These are phyloP conservation scores for Mucor saturninus DNA, from an alignment of 371 early-diverging fungal species.

Conservation along the genomic window DNA sequence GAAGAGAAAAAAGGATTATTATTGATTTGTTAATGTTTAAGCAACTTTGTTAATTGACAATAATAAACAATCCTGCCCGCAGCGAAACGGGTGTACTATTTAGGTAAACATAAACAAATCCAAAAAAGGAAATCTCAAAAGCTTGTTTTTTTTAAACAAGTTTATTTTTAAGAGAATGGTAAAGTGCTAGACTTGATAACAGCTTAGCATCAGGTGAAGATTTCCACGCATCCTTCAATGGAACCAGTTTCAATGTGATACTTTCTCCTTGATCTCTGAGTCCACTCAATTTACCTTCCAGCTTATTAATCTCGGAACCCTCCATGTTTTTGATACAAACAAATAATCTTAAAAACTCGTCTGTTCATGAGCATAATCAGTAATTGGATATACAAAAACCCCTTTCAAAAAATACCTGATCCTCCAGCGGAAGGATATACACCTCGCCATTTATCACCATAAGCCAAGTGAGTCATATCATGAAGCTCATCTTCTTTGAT, in stretches of 20 bases:
- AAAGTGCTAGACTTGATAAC: slow-evolving; percentile 70
- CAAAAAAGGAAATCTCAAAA: slow-evolving; percentile 12
- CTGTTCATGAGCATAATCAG: slow-evolving; percentile 27
- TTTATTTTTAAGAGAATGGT: slow-evolving; percentile 53
- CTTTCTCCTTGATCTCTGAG: slow-evolving; percentile 79
- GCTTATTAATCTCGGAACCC: slow-evolving; percentile 48
- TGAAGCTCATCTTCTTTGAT: slow-evolving; percentile 67
- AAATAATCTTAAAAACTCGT: slow-evolving; percentile 79
- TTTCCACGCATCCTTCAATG: slow-evolving; percentile 70
- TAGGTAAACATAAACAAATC: slow-evolving; percentile 19
- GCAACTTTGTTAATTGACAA: background rate
- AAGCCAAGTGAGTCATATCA: slow-evolving; percentile 66
- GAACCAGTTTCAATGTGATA: slow-evolving; percentile 70
- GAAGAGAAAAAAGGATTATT: background rate
- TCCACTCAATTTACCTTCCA: slow-evolving; percentile 75
- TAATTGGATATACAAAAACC: background rate
- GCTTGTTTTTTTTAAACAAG: background rate
- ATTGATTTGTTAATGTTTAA: slow-evolving; percentile 1
- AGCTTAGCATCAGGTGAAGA: slow-evolving; percentile 75
- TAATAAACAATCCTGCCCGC: background rate
- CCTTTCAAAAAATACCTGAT: slow-evolving; percentile 41
- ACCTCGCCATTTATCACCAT: slow-evolving; percentile 61
- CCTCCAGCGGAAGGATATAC: slow-evolving; percentile 83
- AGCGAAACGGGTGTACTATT: background rate
- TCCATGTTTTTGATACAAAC: slow-evolving; percentile 67